phyloP scores from a whole-genome alignment of 768 basidiomycete genomes.

The Macrocybe gigantea region DNA sequence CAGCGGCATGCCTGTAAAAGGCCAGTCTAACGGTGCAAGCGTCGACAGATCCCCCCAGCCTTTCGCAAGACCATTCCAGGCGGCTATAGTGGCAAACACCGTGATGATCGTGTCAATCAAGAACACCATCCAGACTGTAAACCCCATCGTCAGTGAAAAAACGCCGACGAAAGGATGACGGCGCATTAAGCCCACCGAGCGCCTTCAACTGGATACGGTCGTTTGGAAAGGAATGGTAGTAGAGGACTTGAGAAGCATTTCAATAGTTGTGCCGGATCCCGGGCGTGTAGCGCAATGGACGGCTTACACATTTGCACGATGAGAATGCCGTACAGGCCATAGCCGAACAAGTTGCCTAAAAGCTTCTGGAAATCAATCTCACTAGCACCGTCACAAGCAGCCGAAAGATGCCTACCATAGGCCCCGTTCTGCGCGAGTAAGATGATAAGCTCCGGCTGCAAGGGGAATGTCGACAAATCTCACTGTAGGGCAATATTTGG shows the following conservation, averaged over 20 bases:
- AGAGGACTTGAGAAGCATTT: slow-evolving; percentile 5
- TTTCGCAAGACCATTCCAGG: slow-evolving; percentile 9
- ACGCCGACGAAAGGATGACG: neutral
- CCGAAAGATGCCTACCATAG: neutral
- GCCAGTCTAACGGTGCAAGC: slow-evolving; percentile 8
- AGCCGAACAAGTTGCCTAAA: neutral
- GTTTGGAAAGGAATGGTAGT: slow-evolving; percentile 5
- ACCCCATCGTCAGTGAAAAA: neutral
- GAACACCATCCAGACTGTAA: slow-evolving; percentile 9
- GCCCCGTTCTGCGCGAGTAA: neutral
- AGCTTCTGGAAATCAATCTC: neutral
- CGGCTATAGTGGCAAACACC: slow-evolving; percentile 9
- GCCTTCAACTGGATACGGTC: slow-evolving; percentile 3
- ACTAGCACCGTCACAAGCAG: no score
- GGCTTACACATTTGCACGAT: neutral
- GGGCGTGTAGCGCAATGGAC: neutral
- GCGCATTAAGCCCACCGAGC: slow-evolving; percentile 2
- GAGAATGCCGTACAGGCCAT: slow-evolving; percentile 1
- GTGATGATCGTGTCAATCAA: slow-evolving; percentile 9
- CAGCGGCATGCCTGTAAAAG: slow-evolving; percentile 3
- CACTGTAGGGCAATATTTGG: no score
- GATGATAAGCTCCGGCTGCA: no score
- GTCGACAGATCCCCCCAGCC: slow-evolving; percentile 10
- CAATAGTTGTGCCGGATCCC: neutral
- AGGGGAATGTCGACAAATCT: no score